These are phyloP conservation scores for Ophiocordyceps camponoti-floridani DNA, from an alignment of 2,329 filamentous ascomycete genomes.

Conservation along the genomic window DNA sequence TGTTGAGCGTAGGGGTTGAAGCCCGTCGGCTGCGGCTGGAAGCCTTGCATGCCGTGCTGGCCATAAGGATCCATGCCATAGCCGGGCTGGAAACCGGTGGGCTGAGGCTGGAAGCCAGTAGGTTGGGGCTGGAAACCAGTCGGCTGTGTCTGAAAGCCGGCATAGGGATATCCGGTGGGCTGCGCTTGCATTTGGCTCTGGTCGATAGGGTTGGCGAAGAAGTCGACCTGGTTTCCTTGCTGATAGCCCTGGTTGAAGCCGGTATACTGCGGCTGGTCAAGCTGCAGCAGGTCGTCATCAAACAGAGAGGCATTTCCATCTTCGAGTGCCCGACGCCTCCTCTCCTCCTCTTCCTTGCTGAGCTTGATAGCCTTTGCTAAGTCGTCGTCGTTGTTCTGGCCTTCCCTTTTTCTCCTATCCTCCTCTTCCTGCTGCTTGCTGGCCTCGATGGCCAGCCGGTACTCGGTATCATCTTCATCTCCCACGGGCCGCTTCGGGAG, in stretches of 20 bases:
- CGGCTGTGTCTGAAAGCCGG: conserved; percentile 28
- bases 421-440: conserved; percentile 93
- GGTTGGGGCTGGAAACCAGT: conserved; percentile 24
- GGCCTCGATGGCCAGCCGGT: conserved; percentile 77
- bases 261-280: conserved; percentile 54
- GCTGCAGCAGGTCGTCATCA: conserved; percentile 51
- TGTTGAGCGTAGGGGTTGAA: conserved; percentile 35
- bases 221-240: conserved; percentile 90
- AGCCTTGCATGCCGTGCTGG: conserved; percentile 24
- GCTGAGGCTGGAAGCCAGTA: conserved; percentile 33
- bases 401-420: conserved; percentile 56
- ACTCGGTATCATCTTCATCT: conserved; percentile 81
- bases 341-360: conserved; percentile 86
- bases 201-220: conserved; percentile 89
- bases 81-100: conserved; percentile 37
- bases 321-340: conserved; percentile 72
- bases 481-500: conserved; percentile 30
- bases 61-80: conserved; percentile 55
- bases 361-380: conserved; percentile 88
- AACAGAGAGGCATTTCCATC: conserved; percentile 80
- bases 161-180: conserved; percentile 55
- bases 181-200: conserved; percentile 56
- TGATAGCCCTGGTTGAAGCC: conserved; percentile 96
- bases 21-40: conserved; percentile 33
- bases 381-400: conserved; percentile 62